phyloP scores from a whole-genome alignment of 441 rosid species.

The Isatis lusitanica region DNA sequence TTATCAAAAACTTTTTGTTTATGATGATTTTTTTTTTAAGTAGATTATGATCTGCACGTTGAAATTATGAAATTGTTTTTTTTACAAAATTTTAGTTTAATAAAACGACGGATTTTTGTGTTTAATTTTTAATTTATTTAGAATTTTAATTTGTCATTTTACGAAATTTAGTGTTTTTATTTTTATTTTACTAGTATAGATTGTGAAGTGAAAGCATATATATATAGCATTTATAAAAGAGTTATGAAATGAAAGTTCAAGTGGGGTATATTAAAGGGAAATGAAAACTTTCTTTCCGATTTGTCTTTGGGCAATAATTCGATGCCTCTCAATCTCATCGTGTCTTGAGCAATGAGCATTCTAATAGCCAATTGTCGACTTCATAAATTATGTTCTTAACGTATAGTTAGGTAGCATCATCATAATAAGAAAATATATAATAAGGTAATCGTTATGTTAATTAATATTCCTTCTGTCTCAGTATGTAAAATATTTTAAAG shows the following conservation, averaged over 20 bases:
- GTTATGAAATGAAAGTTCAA: background rate
- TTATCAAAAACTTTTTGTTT: no score
- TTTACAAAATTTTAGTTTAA: no score
- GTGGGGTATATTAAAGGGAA: background rate
- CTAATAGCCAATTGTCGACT: background rate
- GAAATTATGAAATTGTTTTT: no score
- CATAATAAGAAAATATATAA: background rate
- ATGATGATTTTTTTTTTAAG: no score
- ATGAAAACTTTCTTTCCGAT: background rate
- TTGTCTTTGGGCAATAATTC: background rate
- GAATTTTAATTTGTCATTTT: no score
- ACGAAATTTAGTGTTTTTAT: no score
- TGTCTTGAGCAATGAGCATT: background rate
- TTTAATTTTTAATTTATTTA: no score
- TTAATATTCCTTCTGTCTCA: no score
- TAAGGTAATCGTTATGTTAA: background rate
- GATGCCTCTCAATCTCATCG: background rate
- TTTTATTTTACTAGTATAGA: no score
- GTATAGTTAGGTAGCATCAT: background rate
- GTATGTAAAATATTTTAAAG: no score
- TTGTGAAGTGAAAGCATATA: background rate
- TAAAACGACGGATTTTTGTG: no score
- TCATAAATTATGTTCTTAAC: background rate
- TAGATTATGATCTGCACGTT: no score
- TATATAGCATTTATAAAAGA: background rate